Percentiles rank a stretch among this genome's conserved stretches.
Evolutionary conservation across 306 rosid genomes (phyloP).

Genomic region (Sechiopsis laciniata): DNA sequence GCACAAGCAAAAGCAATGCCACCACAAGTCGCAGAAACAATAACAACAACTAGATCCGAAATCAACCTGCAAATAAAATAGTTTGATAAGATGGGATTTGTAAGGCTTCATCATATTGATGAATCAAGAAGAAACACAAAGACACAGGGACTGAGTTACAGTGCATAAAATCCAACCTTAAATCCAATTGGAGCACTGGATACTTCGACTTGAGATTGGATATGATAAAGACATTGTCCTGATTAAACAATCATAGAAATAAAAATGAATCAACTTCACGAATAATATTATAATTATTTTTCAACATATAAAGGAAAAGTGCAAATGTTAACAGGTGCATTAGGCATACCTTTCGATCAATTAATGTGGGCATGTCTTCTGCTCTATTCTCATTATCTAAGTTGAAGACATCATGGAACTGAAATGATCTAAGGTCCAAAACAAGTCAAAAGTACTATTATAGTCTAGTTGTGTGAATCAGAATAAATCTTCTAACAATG

Average conservation of each 20-base stretch:
- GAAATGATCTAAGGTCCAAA: constrained; percentile 66
- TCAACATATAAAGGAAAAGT: neutral
- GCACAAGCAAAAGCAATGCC: constrained; percentile 98
- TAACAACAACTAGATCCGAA: constrained; percentile 87
- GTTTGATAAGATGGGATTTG: constrained; percentile 29
- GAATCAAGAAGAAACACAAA: constrained; percentile 15
- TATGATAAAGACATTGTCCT: constrained; percentile 90
- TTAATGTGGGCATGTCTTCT: constrained; percentile 87
- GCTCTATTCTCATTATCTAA: constrained; percentile 82
- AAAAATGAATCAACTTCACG: neutral
- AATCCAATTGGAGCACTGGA: constrained; percentile 84
- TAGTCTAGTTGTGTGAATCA: constrained; percentile 20
- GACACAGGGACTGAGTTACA: neutral
- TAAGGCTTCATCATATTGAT: constrained; percentile 27
- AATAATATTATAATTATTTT: neutral
- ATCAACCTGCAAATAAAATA: constrained; percentile 58
- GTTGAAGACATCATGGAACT: constrained; percentile 81
- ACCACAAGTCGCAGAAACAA: constrained; percentile 96
- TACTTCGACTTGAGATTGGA: constrained; percentile 88
- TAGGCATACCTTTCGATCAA: constrained; percentile 68
- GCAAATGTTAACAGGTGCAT: constrained; percentile 16
- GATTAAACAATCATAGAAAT: constrained; percentile 29
- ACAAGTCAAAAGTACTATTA: constrained; percentile 21
- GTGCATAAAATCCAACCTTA: constrained; percentile 47
- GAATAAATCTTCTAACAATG: neutral